phyloP scores from a whole-genome alignment of 176 grass and related monocot species.

The Otatea glauca region DNA sequence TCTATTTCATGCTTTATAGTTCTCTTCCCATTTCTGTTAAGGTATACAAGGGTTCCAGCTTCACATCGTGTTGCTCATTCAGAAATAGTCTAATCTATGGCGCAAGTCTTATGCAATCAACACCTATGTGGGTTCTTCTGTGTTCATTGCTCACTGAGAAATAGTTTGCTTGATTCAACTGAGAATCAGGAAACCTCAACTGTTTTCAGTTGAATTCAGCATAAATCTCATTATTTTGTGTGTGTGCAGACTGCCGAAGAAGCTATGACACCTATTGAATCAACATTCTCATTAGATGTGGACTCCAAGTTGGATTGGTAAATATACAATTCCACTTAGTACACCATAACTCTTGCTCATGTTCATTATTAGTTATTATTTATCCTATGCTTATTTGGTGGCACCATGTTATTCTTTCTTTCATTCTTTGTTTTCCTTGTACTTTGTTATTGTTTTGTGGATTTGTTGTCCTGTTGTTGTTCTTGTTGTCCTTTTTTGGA shows the following conservation, averaged over 20 bases:
- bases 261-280: constrained; percentile 99
- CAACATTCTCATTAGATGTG: constrained; percentile 98
- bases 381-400: constrained; percentile 13
- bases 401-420: background rate
- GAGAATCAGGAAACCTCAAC: constrained; percentile 12
- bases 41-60: constrained; percentile 7
- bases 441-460: background rate
- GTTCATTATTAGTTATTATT: constrained; percentile 16
- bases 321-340: constrained; percentile 33
- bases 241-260: constrained; percentile 90
- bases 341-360: constrained; percentile 30
- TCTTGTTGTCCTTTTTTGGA: background rate
- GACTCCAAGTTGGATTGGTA: constrained; percentile 99
- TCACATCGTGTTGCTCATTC: background rate
- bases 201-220: constrained; percentile 8
- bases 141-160: constrained; percentile 14
- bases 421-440: background rate
- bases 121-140: background rate
- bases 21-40: constrained; percentile 6
- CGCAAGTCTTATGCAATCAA: constrained; percentile 26
- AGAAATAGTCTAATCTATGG: constrained; percentile 6
- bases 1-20: constrained; percentile 5
- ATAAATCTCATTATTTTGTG: constrained; percentile 32
- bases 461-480: background rate
- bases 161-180: background rate